Conservation (phyloP, 805 yeast genomes). For the Yarrowia divulgata region DNA sequence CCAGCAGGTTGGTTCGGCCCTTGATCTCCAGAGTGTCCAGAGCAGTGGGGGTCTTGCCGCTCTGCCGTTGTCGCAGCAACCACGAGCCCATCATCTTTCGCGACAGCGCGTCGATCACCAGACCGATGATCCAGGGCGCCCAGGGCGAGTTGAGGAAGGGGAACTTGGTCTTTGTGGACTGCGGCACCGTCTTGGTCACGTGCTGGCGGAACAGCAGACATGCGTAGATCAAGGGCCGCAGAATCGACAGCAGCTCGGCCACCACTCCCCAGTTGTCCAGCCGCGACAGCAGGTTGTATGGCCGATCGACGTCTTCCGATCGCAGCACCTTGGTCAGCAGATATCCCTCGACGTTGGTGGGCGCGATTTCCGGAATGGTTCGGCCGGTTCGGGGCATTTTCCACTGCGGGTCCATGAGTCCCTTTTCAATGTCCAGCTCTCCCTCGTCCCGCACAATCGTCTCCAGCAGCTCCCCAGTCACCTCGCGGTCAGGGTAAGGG, state of each 20-base stretch:
- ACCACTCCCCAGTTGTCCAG: slow-evolving; percentile 43
- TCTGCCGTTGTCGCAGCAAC: slow-evolving; percentile 41
- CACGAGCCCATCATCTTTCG: slow-evolving; percentile 45
- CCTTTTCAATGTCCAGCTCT: slow-evolving; percentile 24
- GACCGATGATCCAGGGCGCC: slow-evolving; percentile 54
- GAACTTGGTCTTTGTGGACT: slow-evolving; percentile 32
- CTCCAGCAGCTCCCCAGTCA: slow-evolving; percentile 49
- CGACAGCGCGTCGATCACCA: slow-evolving; percentile 49
- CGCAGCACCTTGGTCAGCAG: slow-evolving; percentile 46
- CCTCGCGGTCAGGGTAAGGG: slow-evolving; percentile 50
- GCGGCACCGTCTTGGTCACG: slow-evolving; percentile 18
- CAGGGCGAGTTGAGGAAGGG: slow-evolving; percentile 45
- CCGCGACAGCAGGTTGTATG: slow-evolving; percentile 48
- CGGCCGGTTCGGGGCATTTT: slow-evolving; percentile 47
- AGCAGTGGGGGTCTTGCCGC: slow-evolving; percentile 45
- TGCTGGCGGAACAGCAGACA: slow-evolving; percentile 45
- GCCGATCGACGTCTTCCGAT: slow-evolving; percentile 50
- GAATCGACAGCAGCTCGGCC: slow-evolving; percentile 51
- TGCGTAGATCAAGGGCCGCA: slow-evolving; percentile 54
- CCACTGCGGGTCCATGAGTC: slow-evolving; percentile 41
- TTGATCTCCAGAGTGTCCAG: slow-evolving; percentile 50
- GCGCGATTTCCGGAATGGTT: slow-evolving; percentile 42
- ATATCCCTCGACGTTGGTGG: slow-evolving; percentile 44
- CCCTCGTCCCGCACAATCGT: slow-evolving; percentile 10
- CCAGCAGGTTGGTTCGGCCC: slow-evolving; percentile 46